These are phyloP conservation scores for Phyllosticta citrichinensis DNA, from an alignment of 2,329 filamentous ascomycete genomes.

Conservation along the genomic window DNA sequence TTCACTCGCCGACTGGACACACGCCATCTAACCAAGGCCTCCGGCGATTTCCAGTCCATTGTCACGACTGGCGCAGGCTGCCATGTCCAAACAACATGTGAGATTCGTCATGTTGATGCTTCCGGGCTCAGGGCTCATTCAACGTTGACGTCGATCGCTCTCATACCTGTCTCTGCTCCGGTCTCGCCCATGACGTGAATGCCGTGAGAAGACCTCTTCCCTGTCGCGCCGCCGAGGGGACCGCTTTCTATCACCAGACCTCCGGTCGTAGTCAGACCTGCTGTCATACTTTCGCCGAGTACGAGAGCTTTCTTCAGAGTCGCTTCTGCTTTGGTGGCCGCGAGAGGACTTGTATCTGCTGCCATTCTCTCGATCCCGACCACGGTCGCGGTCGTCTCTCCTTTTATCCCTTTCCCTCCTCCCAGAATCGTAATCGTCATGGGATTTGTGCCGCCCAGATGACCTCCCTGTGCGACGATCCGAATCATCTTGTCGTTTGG, in stretches of 20 bases:
- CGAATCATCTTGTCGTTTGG: conserved; percentile 18
- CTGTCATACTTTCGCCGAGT: conserved; percentile 4
- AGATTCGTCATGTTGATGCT: neutral
- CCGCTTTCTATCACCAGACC: conserved; percentile 1
- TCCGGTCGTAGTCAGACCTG: conserved; percentile 3
- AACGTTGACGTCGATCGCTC: neutral
- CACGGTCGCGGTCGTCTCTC: conserved; percentile 6
- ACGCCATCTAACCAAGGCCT: too few relatives aligned
- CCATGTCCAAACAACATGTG: too few relatives aligned
- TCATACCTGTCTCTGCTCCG: neutral
- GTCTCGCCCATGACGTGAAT: neutral
- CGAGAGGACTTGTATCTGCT: conserved; percentile 12
- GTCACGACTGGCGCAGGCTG: too few relatives aligned
- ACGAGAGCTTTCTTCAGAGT: conserved; percentile 3
- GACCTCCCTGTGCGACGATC: conserved; percentile 17
- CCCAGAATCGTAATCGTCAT: conserved; percentile 10
- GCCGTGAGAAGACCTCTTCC: neutral
- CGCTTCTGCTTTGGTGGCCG: conserved; percentile 12
- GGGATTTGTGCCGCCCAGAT: conserved; percentile 2
- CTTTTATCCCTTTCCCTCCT: conserved; percentile 4
- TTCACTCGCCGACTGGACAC: too few relatives aligned
- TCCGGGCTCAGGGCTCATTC: neutral
- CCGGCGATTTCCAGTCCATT: too few relatives aligned
- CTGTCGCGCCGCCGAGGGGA: neutral
- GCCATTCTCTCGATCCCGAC: conserved; percentile 12